A percentile compares a stretch with the other conserved stretches of the same genome.
phyloP scores from a whole-genome alignment of 2,329 filamentous ascomycete species.

The Sphaerulina musiva region DNA sequence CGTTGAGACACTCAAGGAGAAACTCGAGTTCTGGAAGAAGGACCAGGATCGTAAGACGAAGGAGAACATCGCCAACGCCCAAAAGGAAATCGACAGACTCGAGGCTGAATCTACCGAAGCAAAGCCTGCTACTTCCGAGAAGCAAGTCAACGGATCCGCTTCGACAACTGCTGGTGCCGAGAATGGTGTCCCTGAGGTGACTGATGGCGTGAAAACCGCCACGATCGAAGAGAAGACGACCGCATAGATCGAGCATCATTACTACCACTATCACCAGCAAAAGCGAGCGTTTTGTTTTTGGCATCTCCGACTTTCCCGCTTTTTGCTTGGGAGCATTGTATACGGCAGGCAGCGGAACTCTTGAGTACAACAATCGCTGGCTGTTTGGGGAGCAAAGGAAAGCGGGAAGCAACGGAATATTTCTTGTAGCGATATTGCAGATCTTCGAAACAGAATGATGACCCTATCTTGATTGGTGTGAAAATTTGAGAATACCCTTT shows the following conservation, averaged over 20 bases:
- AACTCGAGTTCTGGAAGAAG: constrained; percentile 83
- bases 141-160: constrained; percentile 47
- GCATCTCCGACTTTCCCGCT: neutral
- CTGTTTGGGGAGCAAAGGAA: neutral
- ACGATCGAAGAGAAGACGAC: constrained; percentile 49
- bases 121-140: constrained; percentile 45
- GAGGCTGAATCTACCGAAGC: constrained; percentile 56
- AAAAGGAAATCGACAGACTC: constrained; percentile 87
- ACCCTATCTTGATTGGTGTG: neutral
- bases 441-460: constrained; percentile 3
- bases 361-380: no score
- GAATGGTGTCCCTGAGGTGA: constrained; percentile 53
- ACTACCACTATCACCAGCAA: constrained; percentile 1
- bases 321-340: neutral
- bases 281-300: constrained; percentile 8
- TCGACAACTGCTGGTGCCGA: constrained; percentile 48
- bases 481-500: neutral
- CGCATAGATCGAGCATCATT: neutral
- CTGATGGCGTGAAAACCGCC: constrained; percentile 55
- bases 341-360: no score
- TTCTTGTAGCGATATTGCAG: constrained; percentile 7
- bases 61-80: constrained; percentile 89
- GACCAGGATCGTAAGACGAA: constrained; percentile 86
- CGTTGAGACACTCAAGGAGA: constrained; percentile 84
- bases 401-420: neutral